Evolutionary conservation across 495 filamentous ascomycete species (phyloP), one percentile per base, ranked within the genome.

Genomic region (Pseudevernia furfuracea): DNA sequence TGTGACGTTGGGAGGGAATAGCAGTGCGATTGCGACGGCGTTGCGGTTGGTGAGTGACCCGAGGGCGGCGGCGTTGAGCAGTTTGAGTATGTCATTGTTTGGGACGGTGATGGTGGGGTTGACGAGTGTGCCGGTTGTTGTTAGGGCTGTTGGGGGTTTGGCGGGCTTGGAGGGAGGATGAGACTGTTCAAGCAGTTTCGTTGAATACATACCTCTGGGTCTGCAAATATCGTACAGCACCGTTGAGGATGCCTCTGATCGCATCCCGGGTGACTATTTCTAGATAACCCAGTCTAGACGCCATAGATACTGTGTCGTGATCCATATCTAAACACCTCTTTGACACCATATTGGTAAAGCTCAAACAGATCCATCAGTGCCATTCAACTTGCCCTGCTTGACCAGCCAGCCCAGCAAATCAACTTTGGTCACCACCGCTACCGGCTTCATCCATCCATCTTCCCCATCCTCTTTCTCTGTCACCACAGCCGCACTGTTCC

Each of bases 391-490:
- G 37, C 76, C 80, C 71, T 89, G 84, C 79, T 86, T 93, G 23
- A 97, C 85, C 83, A 98, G 80, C 85, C 89, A 98, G n/a, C 85
- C 86, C 70, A 98, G 75, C 68, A 98, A 73, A 78, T 98, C 94
- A 23, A 98, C 94, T 82, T 98, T 98, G 37, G 94, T 97, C 6
- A 92, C 93, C 12, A 98, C 85, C 23, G 95, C 94, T 41, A 92
- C 80, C 9, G 95, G 92, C 77, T 87, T 91, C 71, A 91, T 75
- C 34, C 81, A 80, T 30, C 79, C 84, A 66, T 78, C 79, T 59
- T 80, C 79, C 67, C 79, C 84, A 65, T 78, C 79, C 60, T 80
- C 79, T 67, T 73, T 76, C 74, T 97, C 91, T 17, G 92, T 97
- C 1, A 97, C 91, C 58, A 97, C 83, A 3, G 94, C 95, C 19